Percentiles rank a stretch among this genome's conserved stretches.
phyloP scores from a whole-genome alignment of 768 basidiomycete genomes.

The Strobilomyces echinocephalus region DNA sequence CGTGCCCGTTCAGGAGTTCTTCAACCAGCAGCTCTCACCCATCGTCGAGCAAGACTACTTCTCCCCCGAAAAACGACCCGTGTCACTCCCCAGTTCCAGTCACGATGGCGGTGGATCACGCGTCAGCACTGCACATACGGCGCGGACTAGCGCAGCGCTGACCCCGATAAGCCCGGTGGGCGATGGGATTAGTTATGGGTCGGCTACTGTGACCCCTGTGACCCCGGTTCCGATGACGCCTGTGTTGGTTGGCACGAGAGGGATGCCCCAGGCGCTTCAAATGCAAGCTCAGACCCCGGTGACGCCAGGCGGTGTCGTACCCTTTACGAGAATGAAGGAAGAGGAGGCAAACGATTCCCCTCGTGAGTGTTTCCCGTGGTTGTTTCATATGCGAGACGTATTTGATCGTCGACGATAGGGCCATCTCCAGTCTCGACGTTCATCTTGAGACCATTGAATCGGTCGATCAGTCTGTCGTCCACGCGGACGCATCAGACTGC shows the following conservation, averaged over 20 bases:
- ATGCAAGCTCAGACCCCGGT: constrained; percentile 19
- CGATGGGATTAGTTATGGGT: constrained; percentile 6
- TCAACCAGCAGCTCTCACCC: constrained; percentile 50
- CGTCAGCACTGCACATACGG: constrained; percentile 29
- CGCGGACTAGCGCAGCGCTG: constrained; percentile 29
- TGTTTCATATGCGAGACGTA: neutral
- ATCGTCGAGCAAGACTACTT: constrained; percentile 63
- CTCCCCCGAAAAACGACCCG: constrained; percentile 43
- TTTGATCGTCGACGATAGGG: constrained; percentile 26
- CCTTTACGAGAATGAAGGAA: constrained; percentile 25
- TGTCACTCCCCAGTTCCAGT: constrained; percentile 29
- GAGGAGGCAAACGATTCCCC: constrained; percentile 28
- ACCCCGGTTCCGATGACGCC: constrained; percentile 27
- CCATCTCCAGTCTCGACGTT: constrained; percentile 55
- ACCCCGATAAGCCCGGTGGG: constrained; percentile 26
- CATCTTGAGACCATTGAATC: constrained; percentile 59
- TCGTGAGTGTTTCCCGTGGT: constrained; percentile 36
- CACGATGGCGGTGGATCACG: constrained; percentile 24
- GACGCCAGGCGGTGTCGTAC: constrained; percentile 19
- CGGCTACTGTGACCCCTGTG: constrained; percentile 28
- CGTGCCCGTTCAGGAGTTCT: constrained; percentile 31
- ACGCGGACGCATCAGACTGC: constrained; percentile 53
- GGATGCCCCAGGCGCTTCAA: constrained; percentile 10
- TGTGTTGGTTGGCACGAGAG: constrained; percentile 17
- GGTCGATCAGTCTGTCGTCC: constrained; percentile 61